A percentile compares a stretch with the other conserved stretches of the same genome.
Evolutionary conservation across 2,329 filamentous ascomycete species (phyloP).

Genomic region (Lachnellula arida): DNA sequence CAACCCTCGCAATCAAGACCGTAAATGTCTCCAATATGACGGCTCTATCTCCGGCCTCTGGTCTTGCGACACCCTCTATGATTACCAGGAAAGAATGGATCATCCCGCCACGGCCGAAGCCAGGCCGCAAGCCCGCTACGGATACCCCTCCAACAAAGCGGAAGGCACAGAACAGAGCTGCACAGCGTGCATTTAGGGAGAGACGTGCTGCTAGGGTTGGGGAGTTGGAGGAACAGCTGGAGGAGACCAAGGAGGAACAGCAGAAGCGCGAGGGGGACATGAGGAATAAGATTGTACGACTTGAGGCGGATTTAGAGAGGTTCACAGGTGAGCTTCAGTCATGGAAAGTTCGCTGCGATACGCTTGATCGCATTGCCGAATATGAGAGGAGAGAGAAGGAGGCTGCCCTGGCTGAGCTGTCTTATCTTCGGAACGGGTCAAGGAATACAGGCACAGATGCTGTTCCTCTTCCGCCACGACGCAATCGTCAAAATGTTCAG

Average conservation of each 20-base stretch:
- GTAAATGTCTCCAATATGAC: conserved; percentile 22
- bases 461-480: conserved; percentile 36
- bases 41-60: conserved; percentile 27
- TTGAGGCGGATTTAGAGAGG: conserved; percentile 64
- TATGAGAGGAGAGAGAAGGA: conserved; percentile 39
- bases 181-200: conserved; percentile 86
- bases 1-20: conserved; percentile 34
- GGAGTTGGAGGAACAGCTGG: conserved; percentile 64
- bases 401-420: conserved; percentile 37
- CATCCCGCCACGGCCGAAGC: conserved; percentile 78
- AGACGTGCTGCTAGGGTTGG: conserved; percentile 79
- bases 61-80: conserved; percentile 37
- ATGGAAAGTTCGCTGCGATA: conserved; percentile 32
- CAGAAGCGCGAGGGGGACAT: conserved; percentile 54
- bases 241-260: conserved; percentile 53
- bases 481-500: conserved; percentile 20
- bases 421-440: conserved; percentile 31
- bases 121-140: conserved; percentile 87
- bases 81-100: conserved; percentile 84
- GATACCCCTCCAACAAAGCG: conserved; percentile 90
- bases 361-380: conserved; percentile 31
- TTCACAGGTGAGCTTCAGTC: conserved; percentile 41
- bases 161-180: conserved; percentile 89
- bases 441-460: conserved; percentile 34
- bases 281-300: conserved; percentile 47